Evolutionary conservation across 2,329 filamentous ascomycete species (phyloP), one percentile per base, ranked within the genome.

Genomic region (Cladosporium sp.): DNA sequence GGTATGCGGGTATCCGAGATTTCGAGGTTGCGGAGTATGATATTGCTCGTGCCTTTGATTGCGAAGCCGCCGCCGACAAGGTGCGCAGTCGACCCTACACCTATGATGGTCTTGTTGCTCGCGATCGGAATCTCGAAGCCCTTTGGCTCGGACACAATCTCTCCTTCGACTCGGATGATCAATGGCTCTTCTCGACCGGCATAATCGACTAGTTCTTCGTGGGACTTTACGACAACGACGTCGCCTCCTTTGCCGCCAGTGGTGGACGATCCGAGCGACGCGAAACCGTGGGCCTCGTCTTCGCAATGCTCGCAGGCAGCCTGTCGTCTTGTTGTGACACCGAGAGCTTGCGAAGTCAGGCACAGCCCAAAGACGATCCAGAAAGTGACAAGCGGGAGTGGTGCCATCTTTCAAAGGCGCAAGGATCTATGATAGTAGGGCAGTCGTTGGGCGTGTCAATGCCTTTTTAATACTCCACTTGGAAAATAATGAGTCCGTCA

Each of bases 91-190:
- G 57, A 36, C 10, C 69, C 69, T 23, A 72, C 66, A 14, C 70
- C 70, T 43, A 72, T 72, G 48, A 72, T 72, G n/a, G 70, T 72
- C 53, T 70, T 72, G 59, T 70, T 61, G 43, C 66, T 69, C 46
- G 66, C 67, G n/a, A 72, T 65, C 14, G 66, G 65, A 21, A 72
- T 56, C 56, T 72, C 70, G 25, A 59, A 68, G 11, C 69, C 70
- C 25, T 67, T 67, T 7, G 70, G 69, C 1, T 71, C 65, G 7
- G 67, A 54, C 13, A 63, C 58, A 43, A 71, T 67, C 6, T 63
- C 65, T 2, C 69, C 67, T 28, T 68, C 63, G 16, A 72, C 67
- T 25, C 67, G 58, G 62, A 71, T 71, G 39, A 70, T 70, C 48
- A 67, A 58, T 10, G 70, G 70, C 34, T 69, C 70, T 1, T 67